Evolutionary conservation across 1,284 basidiomycete genomes (phyloP).

Genomic region (Fomitiporia mediterranea): DNA sequence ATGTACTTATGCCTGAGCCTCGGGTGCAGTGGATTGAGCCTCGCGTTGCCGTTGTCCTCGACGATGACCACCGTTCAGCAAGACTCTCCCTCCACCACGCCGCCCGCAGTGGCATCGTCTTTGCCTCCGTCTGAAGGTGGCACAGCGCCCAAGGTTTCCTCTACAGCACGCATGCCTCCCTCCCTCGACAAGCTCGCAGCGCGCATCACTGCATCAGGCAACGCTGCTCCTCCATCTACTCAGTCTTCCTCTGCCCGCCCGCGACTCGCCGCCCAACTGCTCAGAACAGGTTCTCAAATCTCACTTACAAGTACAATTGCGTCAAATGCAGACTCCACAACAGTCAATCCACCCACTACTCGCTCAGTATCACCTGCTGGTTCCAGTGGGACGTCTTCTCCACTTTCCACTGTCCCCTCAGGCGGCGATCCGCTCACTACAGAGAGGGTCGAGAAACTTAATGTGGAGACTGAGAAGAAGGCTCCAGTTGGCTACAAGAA

Average conservation of each 20-base stretch:
- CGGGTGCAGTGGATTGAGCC: no score
- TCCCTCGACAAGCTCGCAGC: conserved; percentile 79
- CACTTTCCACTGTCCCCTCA: conserved; percentile 36
- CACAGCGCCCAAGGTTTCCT: conserved; percentile 25
- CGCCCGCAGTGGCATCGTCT: neutral
- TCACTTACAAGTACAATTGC: conserved; percentile 45
- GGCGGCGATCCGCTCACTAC: conserved; percentile 52
- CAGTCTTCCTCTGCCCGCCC: conserved; percentile 43
- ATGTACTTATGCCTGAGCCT: no score
- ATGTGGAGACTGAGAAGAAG: conserved; percentile 44
- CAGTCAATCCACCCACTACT: conserved; percentile 58
- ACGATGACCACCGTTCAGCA: conserved; percentile 17
- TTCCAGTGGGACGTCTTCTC: conserved; percentile 39
- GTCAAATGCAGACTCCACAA: conserved; percentile 55
- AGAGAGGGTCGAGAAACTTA: conserved; percentile 55
- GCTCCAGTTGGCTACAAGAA: conserved; percentile 76
- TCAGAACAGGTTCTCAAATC: conserved; percentile 59
- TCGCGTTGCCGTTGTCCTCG: conserved; percentile 14
- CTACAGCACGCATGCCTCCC: conserved; percentile 44
- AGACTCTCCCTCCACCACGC: conserved; percentile 5
- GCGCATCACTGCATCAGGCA: conserved; percentile 49
- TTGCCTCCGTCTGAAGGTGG: neutral
- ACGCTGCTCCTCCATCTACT: conserved; percentile 24
- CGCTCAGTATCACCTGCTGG: conserved; percentile 51
- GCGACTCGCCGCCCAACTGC: conserved; percentile 64